Base-by-base conservation (phyloP, 139 green algal genomes). In the Chlorella sp. region DNA sequence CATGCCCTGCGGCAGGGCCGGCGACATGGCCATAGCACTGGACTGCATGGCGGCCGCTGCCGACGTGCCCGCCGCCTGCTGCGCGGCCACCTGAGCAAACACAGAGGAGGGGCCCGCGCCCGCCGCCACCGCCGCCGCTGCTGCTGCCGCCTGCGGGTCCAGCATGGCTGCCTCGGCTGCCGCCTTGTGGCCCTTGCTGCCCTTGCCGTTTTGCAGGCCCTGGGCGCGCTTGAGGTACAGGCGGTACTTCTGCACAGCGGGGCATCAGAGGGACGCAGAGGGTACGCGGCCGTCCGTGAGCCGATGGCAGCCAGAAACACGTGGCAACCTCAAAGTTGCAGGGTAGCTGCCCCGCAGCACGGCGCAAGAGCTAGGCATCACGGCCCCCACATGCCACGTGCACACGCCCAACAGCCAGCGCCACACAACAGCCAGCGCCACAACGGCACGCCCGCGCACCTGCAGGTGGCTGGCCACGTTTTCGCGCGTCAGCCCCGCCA, bases 391-490 rank as follows among this genome's bases (percentile, higher is more conserved):
- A n/a, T n/a, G n/a, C n/a, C n/a, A n/a, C n/a, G n/a, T n/a, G n/a
- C n/a, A n/a, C n/a, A n/a, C n/a, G n/a, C n/a, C 51, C 51, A 60
- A 24, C 13, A 60, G 51, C 13, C 51, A 22, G n/a, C 76, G 58
- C 19, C 51, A 8, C 30, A 24, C 17, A 28, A 30, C 14, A 28
- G 20, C n/a, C 11, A 60, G 51, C 13, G 51, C 51, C 51, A n/a
- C n/a, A n/a, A n/a, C n/a, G n/a, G n/a, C n/a, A n/a, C n/a, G n/a
- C n/a, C n/a, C 44, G 48, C n/a, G 34, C 70, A 92, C 91, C 88
- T 95, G 92, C 38, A 98, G 85, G 82, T 99, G 96, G 68, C 87
- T 95, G 46, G 97, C 97, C 34, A 99, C 97, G 86, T 99, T 99
- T 83, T 99, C 96, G 28, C 96, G 87, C 20, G 97, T 99, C 30